A percentile compares a stretch with the other conserved stretches of the same genome.
phyloP scores from a whole-genome alignment of 2,329 filamentous ascomycete species.

The Epicoccum sorghinum region DNA sequence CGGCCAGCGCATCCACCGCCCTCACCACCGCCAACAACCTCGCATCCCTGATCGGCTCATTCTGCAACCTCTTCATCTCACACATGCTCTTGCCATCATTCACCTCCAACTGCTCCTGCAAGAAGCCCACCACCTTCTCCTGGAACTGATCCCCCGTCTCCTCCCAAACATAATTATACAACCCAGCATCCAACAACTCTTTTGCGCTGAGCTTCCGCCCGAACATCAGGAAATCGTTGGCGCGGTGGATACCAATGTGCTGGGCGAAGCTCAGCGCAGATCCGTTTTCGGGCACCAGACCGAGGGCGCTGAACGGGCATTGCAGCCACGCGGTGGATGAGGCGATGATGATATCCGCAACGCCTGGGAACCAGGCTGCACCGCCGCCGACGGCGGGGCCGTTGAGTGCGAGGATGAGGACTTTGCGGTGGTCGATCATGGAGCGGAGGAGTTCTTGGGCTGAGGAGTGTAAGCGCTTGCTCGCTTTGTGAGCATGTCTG shows the following conservation, averaged over 20 bases:
- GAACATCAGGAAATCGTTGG: conserved; percentile 61
- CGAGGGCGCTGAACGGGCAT: conserved; percentile 57
- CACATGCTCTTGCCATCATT: conserved; percentile 62
- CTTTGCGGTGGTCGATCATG: conserved; percentile 59
- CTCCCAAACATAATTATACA: conserved; percentile 56
- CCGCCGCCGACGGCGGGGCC: conserved; percentile 58
- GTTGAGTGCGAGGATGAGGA: conserved; percentile 58
- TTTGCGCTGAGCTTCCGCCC: conserved; percentile 53
- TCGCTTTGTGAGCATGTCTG: too few species aligned
- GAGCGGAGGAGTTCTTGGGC: conserved; percentile 49
- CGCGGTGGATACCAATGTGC: conserved; percentile 56
- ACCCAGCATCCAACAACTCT: conserved; percentile 52
- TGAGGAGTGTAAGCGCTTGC: not conserved
- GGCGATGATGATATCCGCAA: conserved; percentile 58
- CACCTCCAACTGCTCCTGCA: conserved; percentile 51
- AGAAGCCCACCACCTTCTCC: conserved; percentile 48
- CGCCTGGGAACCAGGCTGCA: conserved; percentile 57
- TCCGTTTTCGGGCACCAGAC: conserved; percentile 58
- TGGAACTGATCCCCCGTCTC: conserved; percentile 51
- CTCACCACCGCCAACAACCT: conserved; percentile 57
- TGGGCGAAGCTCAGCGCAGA: conserved; percentile 55
- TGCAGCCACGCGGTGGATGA: conserved; percentile 54
- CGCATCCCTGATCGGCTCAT: conserved; percentile 52
- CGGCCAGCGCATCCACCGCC: conserved; percentile 55
- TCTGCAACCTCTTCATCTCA: conserved; percentile 59